Conservation (phyloP, 805 yeast species). For the Saturnispora silvae region DNA sequence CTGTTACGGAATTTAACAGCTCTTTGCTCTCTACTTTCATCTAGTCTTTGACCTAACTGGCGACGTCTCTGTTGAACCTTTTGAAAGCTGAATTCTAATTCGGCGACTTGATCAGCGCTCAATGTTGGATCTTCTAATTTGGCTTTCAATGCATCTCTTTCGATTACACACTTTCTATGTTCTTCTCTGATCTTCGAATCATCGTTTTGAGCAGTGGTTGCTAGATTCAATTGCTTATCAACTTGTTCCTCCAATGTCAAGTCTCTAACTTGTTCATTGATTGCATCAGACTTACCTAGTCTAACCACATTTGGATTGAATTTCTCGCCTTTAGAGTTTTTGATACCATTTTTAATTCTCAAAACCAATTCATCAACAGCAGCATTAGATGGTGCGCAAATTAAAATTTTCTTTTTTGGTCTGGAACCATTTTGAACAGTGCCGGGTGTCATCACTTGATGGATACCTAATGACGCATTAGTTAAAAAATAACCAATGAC, state of each 20-base stretch:
- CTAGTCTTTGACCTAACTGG: conserved; percentile 62
- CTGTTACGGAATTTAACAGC: conserved; percentile 60
- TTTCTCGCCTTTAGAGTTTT: conserved; percentile 39
- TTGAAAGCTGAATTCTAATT: conserved; percentile 41
- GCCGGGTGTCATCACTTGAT: conserved; percentile 11
- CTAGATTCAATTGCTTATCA: conserved; percentile 42
- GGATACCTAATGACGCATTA: conserved; percentile 7
- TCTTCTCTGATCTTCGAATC: conserved; percentile 40
- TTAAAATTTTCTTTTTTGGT: conserved; percentile 47
- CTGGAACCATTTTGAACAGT: conserved; percentile 5
- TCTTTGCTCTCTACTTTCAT: conserved; percentile 66
- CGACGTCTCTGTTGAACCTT: conserved; percentile 52
- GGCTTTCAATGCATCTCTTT: conserved; percentile 45
- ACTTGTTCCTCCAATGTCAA: conserved; percentile 80
- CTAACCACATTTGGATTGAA: conserved; percentile 67
- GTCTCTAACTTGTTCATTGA: conserved; percentile 71
- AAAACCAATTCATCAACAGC: conserved; percentile 93
- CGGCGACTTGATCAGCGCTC: conserved; percentile 34
- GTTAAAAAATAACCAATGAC: conserved; percentile 71
- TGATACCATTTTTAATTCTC: conserved; percentile 67
- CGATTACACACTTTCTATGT: conserved; percentile 41
- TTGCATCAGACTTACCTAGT: conserved; percentile 82
- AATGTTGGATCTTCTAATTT: conserved; percentile 21
- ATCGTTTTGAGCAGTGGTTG: conserved; percentile 23
- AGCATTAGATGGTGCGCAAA: conserved; percentile 98